Base-by-base conservation (phyloP, 495 filamentous ascomycete genomes). In the Thermochaetoides thermophila region DNA sequence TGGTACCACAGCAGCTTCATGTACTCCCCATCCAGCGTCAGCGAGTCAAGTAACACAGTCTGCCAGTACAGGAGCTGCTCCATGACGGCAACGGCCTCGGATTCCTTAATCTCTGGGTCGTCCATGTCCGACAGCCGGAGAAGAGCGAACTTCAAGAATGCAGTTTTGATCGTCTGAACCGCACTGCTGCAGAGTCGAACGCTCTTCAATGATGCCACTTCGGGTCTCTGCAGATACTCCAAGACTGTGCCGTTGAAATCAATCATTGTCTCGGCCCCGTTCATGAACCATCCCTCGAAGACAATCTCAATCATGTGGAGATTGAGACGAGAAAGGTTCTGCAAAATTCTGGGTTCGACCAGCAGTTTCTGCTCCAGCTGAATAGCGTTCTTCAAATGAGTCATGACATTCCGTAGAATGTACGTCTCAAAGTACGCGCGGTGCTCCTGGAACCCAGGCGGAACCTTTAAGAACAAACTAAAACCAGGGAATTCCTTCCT, bases 341-440 rank as follows among this genome's bases (percentile, higher is more conserved):
- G 84, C 27, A 97, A 61, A 9, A 89, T 69, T 39, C 77, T 76
- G 5, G 86, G 78, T 52, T 96, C 84, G 31, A 65, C 68, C n/a
- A 96, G 63, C 6, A 75, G 53, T 25, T 73, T 71, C 46, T 76
- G 74, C 36, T 84, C 67, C 7, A 82, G 62, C 36, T 79, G 70
- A 14, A 94, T 61, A 7, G 69, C 58, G 39, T 73, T 80, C 27
- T 67, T 68, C 28, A 95, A 52, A 28, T 78, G 71, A 6, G 74
- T 72, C 27, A 96, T 64, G 7, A 79, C 72, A 34, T 76, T 78
- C 20, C 72, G 70, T 11, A 95, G 63, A 9, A 96, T 53, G 57
- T 87, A 95, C 0, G 91, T 91, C 51, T 86, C 82, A 46, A 96
- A 94, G 50, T 82, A 87, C 4, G 85, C 84, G 41, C 93, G 85